Base-by-base conservation (phyloP, 139 green algal genomes). In the Closterium sp. region DNA sequence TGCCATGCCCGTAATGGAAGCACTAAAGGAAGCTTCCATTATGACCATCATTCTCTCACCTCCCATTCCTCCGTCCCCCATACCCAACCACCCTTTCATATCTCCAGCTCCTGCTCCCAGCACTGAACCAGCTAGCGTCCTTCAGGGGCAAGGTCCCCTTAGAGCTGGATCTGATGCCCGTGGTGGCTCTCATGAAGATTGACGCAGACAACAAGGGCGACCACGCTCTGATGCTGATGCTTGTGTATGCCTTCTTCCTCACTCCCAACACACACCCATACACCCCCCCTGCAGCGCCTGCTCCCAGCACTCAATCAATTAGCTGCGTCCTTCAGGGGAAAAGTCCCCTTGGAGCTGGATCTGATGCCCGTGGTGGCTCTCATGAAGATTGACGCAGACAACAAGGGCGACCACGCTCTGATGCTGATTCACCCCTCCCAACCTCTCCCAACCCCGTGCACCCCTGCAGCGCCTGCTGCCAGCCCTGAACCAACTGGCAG, bases 161-260 rank as follows among this genome's bases (percentile, higher is more conserved):
- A 73, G 70, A 93, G 79, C 42, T 92, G 79, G 73, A 89, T 31
- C 79, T 94, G 84, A 34, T 70, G 29, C 79, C 50, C 70, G 79
- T 94, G 31, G 42, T 94, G 21, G 31, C 94, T 88, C 38, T 31
- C 27, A 38, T 94, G 24, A 50, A 88, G 22, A 70, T 89, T n/a
- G 92, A 94, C 5, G 89, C 89, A 3, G 73, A 94, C 30, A 28
- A 90, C 5, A 24, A 31, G n/a, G 22, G 84, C 84, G 84, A 87
- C 50, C 50, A 73, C 9, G 50, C 9, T 27, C 50, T 22, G 50
- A 73, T 22, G 13, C 45, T 70, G 3, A 70, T 70, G 38, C 38
- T 45, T 45, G 10, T 45, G 38, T 6, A 4, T 45, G 38, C 38
- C 38, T 73, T 73, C 50, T 11, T 73, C 50, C 50, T 21, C 50